Evolutionary conservation across 345 rosid species (phyloP), one percentile per base, ranked within the genome.

Genomic region (Populus tremula): DNA sequence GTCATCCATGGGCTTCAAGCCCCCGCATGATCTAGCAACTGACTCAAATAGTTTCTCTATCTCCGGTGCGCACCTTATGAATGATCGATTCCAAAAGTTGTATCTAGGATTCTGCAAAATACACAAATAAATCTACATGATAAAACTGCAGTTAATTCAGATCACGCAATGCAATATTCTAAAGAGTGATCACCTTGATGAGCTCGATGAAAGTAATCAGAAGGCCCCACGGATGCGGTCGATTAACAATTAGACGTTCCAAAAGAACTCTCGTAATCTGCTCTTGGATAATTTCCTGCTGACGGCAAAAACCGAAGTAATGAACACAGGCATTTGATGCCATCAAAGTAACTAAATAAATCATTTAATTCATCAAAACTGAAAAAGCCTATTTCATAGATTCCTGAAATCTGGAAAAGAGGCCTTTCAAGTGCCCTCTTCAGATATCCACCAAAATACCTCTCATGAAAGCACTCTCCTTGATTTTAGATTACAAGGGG

Each of bases 181-280:
- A 10, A 21, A n/a, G 36, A 4, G 23, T 27, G 1, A 29, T 80
- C 50, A 91, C 97, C 97, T 91, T 96, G 81, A 96, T 96, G 70
- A 96, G 96, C 87, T 96, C 98, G 12, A 96, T 96, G 88, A 96
- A 96, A 17, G 99, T 91, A 71, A 96, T 96, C 71, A 96, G 94
- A 62, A 96, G 97, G 43, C 99, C 99, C 99, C 99, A 96, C 0
- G 99, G 99, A 81, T 96, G 99, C 27, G 99, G 99, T 70, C 94
- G 83, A 71, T 90, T 94, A 35, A 94, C 99, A 43, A 94, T 92
- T 9, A 96, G 92, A 54, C 99, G 95, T 86, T 96, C 99, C 83
- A 96, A 86, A 80, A 96, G 72, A 13, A 96, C 98, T 80, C 99
- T 86, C 8, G 99, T 94, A 66, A 96, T 96, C 82, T 96, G 99